Evolutionary conservation across 2,329 filamentous ascomycete genomes (phyloP), one percentile per base, ranked within the genome.

Genomic region (Aspergillus sp.): DNA sequence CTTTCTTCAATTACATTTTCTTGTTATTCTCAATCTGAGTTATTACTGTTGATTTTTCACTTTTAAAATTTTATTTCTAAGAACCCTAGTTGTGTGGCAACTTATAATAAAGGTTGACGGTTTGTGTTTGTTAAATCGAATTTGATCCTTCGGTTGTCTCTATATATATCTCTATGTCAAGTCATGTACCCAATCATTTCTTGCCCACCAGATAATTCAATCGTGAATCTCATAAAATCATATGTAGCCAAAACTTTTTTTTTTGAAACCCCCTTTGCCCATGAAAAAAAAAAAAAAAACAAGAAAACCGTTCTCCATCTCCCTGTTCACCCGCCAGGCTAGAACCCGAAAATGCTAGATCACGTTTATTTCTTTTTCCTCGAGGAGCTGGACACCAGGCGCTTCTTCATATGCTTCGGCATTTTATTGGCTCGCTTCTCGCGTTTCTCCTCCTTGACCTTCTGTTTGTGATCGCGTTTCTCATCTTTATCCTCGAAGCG

Each of bases 391-490:
- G 72, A 66, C 11, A 75, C 67, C 18, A 75, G 65, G 2, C 67
- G 67, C 82, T 97, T 98, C 84, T 99, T 99, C 36, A 96, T 66
- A 73, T 96, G 87, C 79, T 99, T 99, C 0, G 95, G 94, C 78
- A 99, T 96, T 82, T 99, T 99, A 4, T 91, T 90, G 76, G 94
- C 91, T 61, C 95, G 83, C 81, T 96, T 92, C 76, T 97, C 93
- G 39, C 92, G 87, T 80, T 96, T 97, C 70, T 93, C 94, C 71
- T 97, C 94, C 79, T 98, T 99, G 67, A 97, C 90, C 1, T 90
- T 89, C 73, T 87, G 85, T 76, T 99, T 99, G 75, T 97, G 95
- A 65, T 86, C 87, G 66, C 88, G 90, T 76, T 97, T 98, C 60
- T 86, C 86, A 12, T 96, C 92, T 77, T 97, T 97, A 69, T 97